phyloP scores from a whole-genome alignment of 1,284 basidiomycete genomes.

The Trametes polyzona region DNA sequence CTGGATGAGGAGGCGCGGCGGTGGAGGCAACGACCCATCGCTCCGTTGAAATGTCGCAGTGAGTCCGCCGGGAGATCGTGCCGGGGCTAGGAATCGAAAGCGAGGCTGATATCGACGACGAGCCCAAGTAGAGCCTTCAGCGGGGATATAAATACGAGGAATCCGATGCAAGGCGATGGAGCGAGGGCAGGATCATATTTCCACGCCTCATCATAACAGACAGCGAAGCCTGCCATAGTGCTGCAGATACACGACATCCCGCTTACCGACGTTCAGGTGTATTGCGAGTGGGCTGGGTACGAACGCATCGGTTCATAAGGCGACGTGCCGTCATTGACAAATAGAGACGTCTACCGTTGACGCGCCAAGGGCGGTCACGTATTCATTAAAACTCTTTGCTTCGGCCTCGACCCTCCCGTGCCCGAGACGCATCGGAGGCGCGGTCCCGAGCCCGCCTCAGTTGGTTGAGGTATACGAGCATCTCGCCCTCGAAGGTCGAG shows the following conservation, averaged over 20 bases:
- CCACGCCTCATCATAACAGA: background rate
- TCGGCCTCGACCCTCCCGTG: background rate
- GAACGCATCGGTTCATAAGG: background rate
- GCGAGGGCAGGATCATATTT: too few relatives aligned
- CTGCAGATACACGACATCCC: background rate
- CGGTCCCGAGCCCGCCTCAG: background rate
- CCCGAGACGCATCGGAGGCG: background rate
- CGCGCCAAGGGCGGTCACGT: background rate
- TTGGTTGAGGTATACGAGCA: slow-evolving; percentile 13
- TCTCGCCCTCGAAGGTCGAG: slow-evolving; percentile 16
- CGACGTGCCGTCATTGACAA: background rate
- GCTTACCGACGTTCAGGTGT: background rate
- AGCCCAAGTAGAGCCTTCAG: too few relatives aligned
- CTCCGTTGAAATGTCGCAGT: background rate
- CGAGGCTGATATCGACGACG: too few relatives aligned
- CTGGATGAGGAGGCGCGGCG: background rate
- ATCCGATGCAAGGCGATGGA: background rate
- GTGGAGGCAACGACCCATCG: background rate
- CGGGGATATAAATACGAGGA: background rate
- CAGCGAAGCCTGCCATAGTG: background rate
- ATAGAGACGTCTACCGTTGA: background rate
- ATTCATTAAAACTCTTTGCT: background rate
- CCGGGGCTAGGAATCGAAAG: too few relatives aligned
- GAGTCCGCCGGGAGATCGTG: background rate
- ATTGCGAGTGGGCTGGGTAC: background rate